Evolutionary conservation across 306 rosid genomes (phyloP), one percentile per base, ranked within the genome.

Genomic region (Macrotyloma uniflorum): DNA sequence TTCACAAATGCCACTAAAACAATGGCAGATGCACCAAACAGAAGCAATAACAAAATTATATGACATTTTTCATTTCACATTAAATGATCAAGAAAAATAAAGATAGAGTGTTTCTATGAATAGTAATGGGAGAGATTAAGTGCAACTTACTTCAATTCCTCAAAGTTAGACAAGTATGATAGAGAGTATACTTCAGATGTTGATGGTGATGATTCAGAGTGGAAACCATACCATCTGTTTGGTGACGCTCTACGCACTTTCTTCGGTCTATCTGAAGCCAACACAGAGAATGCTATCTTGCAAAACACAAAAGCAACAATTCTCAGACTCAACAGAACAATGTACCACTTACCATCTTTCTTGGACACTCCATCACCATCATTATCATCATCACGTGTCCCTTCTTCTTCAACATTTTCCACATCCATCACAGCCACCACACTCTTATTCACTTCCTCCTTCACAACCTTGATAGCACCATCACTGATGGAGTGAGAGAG

Each of bases 191-290:
- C 4, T 43, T 77, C 1, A 77, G 15, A 3, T 2, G 43, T 1
- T 38, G 43, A 0, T 38, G 12, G 2, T 40, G 14, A 3, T 28
- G 11, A 36, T 6, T 20, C 55, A 1, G 0, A 0, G 8, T 4
- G 9, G 4, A 2, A 26, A 58, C 0, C 11, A 1, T 5, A 58
- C 65, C 66, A 59, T 1, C 3, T 4, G 65, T 6, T 5, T 58
- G 65, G 5, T 1, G 5, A 12, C 12, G 5, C 63, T 55, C 8
- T 5, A 59, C 20, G 19, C 20, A 59, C 43, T 61, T 49, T 36
- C 2, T 80, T 90, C 38, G 68, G 30, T 65, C 77, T 79, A 79
- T 84, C 84, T 22, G 92, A 86, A 50, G 92, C 89, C 95, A 94
- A 74, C 26, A 94, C 76, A 6, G 97, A 74, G 47, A 94, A 88